Evolutionary conservation across 495 filamentous ascomycete genomes (phyloP), one percentile per base, ranked within the genome.

Genomic region (Lophium mytilinum): DNA sequence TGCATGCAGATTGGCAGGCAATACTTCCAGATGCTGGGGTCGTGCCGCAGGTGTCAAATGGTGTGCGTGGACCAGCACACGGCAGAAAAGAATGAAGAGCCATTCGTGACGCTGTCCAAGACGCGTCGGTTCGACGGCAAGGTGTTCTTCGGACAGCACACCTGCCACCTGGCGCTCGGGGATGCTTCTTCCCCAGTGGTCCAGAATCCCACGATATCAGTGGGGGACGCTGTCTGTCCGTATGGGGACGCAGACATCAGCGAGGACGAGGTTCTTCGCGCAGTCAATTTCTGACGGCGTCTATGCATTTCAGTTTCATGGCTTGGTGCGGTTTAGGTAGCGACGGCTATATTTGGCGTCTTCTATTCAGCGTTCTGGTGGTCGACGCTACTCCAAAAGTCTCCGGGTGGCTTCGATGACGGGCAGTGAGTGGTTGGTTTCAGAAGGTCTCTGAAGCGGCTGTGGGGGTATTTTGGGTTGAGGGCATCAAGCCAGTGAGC

Each of bases 11-110:
- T 86, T 39, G 80, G 80, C 12, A 48, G 64, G 12, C 74, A 83
- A 33, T 63, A 72, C 3, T 85, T 89, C 51, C 76, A 87, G 63
- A 81, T 91, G 57, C 73, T 96, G 4, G 91, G 89, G 0, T 78
- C 83, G 17, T 98, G 93, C 65, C 79, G 90, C 37, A 73, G 93
- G 14, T 98, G 93, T 58, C 90, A 95, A 63, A 96, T 98, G 89
- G 85, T 98, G 11, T 96, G 92, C 67, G 80, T 96, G 43, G 83
- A 98, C 59, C 93, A 95, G 64, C 72, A 83, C 15, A 94, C 87
- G 5, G 92, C 83, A 0, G 77, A 82, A 46, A 86, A 82, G 69
- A 79, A 83, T 40, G 81, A 88, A 57, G 91, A 96, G 68, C 93
- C 93, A 0, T 94, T 93, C 68, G 80, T 88, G 1, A 96, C 90